phyloP scores from a whole-genome alignment of 2,329 filamentous ascomycete genomes.

The Phaeomoniella chlamydospora region DNA sequence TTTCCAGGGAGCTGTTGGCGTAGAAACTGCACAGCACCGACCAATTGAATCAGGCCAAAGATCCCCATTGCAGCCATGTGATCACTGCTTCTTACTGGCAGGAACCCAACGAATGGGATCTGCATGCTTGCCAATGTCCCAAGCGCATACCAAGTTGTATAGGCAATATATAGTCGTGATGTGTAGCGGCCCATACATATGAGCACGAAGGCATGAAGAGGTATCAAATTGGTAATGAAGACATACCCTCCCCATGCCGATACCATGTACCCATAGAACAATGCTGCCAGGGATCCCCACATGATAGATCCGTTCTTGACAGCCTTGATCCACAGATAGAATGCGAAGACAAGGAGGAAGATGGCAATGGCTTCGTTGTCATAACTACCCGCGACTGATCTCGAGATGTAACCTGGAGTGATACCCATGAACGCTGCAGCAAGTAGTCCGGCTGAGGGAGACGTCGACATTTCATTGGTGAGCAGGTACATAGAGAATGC shows the following conservation, averaged over 20 bases:
- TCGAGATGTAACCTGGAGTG: slow-evolving; percentile 89
- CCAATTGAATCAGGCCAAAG: slow-evolving; percentile 87
- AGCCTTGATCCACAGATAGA: slow-evolving; percentile 98
- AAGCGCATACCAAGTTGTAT: slow-evolving; percentile 95
- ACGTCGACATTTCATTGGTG: slow-evolving; percentile 94
- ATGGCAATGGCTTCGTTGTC: slow-evolving; percentile 99
- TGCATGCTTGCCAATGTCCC: slow-evolving; percentile 98
- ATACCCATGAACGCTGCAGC: slow-evolving; percentile 97
- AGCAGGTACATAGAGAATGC: slow-evolving; percentile 87
- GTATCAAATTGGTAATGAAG: slow-evolving; percentile 96
- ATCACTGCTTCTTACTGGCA: slow-evolving; percentile 91
- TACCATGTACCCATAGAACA: slow-evolving; percentile 99
- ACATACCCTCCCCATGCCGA: slow-evolving; percentile 99
- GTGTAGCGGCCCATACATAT: slow-evolving; percentile 96
- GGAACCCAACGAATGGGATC: slow-evolving; percentile 95
- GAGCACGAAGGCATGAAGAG: slow-evolving; percentile 83
- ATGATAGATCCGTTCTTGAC: slow-evolving; percentile 92
- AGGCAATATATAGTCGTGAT: slow-evolving; percentile 84
- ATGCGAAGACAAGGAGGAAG: slow-evolving; percentile 95
- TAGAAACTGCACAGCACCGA: slow-evolving; percentile 83
- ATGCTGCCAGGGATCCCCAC: slow-evolving; percentile 85
- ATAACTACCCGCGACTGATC: slow-evolving; percentile 95
- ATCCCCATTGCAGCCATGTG: slow-evolving; percentile 95
- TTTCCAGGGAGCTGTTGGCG: slow-evolving; percentile 76
- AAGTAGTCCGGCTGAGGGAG: slow-evolving; percentile 83